phyloP scores from a whole-genome alignment of 345 rosid genomes.

The Camelina neglecta region DNA sequence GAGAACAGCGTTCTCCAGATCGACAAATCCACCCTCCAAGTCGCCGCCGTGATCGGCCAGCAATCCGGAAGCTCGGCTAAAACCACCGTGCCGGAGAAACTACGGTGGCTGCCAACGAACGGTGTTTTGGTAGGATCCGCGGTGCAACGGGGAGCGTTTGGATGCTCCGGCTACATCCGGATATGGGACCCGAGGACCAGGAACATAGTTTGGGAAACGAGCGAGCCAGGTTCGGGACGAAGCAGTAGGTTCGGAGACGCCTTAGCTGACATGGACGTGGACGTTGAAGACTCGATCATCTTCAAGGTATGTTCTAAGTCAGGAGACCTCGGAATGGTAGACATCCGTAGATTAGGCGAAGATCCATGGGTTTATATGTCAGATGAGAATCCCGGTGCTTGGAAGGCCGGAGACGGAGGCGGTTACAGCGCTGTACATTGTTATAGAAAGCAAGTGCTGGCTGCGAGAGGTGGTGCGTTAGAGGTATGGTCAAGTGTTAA shows the following conservation, averaged over 20 bases:
- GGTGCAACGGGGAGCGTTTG: constrained; percentile 72
- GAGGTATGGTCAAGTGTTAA: constrained; percentile 84
- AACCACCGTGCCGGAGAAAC: constrained; percentile 63
- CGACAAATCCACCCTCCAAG: constrained; percentile 84
- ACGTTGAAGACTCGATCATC: constrained; percentile 54
- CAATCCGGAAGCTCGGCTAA: constrained; percentile 75
- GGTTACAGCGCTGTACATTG: constrained; percentile 58
- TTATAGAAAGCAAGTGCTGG: constrained; percentile 73
- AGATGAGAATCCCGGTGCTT: constrained; percentile 64
- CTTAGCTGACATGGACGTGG: constrained; percentile 77
- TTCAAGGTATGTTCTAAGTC: constrained; percentile 90
- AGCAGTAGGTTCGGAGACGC: constrained; percentile 90
- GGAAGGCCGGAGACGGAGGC: constrained; percentile 44
- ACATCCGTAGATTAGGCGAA: constrained; percentile 72
- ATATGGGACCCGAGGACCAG: constrained; percentile 83
- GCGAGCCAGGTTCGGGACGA: constrained; percentile 92
- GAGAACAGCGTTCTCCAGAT: constrained; percentile 71
- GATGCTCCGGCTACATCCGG: constrained; percentile 82
- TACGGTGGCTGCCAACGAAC: constrained; percentile 66
- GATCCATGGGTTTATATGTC: constrained; percentile 84
- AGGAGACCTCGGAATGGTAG: constrained; percentile 87
- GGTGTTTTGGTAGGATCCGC: constrained; percentile 60
- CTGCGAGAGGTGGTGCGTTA: constrained; percentile 69
- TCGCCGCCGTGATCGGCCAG: constrained; percentile 60
- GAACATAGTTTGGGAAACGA: constrained; percentile 79